Percentiles rank a stretch among this genome's conserved stretches.
These are phyloP conservation scores for Persicaria tinctoria DNA, from an alignment of 148 eudicot species.

Conservation along the genomic window DNA sequence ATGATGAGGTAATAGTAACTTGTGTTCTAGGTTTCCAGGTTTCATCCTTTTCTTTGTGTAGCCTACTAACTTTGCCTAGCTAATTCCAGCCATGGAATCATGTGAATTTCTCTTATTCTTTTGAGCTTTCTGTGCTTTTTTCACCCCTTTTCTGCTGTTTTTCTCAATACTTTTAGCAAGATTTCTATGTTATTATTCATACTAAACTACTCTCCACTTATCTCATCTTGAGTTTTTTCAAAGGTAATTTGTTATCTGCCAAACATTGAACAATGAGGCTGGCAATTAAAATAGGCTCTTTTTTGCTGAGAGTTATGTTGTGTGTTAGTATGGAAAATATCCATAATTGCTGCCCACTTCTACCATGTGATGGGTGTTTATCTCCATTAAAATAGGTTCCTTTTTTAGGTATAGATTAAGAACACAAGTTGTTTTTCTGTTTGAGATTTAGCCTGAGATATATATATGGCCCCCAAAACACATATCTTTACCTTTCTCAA, in stretches of 20 bases:
- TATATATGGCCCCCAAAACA: background rate
- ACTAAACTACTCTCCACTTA: background rate
- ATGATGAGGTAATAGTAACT: background rate
- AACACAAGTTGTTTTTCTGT: background rate
- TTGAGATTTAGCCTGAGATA: background rate
- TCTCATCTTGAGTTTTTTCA: background rate
- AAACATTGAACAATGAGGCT: background rate
- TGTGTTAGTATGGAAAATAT: background rate
- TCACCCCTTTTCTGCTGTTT: background rate
- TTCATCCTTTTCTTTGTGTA: background rate
- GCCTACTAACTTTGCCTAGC: slow-evolving; percentile 5
- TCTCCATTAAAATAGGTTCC: background rate
- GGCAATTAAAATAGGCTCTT: background rate
- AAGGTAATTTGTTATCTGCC: background rate
- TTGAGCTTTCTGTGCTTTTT: background rate
- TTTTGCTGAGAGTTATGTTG: background rate
- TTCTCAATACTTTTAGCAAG: background rate
- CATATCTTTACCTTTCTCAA: background rate
- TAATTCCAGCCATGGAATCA: background rate
- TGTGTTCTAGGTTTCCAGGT: background rate
- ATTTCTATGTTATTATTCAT: background rate
- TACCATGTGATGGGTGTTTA: slow-evolving; percentile 1
- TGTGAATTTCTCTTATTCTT: background rate
- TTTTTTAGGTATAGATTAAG: background rate
- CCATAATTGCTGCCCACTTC: background rate